Evolutionary conservation across 345 rosid species (phyloP).

Genomic region (Salix udensis): DNA sequence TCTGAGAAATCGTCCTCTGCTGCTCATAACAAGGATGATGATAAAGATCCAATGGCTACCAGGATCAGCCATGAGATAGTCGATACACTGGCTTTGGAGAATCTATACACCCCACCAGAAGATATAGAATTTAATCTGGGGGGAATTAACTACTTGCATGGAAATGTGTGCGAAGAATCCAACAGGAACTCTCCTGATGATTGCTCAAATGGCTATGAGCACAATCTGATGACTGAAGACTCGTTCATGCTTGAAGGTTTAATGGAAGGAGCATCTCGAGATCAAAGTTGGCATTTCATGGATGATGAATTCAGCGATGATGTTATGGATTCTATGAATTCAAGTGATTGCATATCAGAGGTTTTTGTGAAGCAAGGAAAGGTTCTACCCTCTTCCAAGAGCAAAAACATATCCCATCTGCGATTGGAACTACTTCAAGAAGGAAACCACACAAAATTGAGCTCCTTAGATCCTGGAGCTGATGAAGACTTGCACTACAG

Average conservation of each 20-base stretch:
- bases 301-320: conserved; percentile 39
- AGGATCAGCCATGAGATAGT: conserved; percentile 24
- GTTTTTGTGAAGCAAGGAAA: conserved; percentile 25
- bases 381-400: conserved; percentile 17
- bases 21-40: conserved; percentile 42
- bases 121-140: conserved; percentile 27
- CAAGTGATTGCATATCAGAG: conserved; percentile 35
- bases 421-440: conserved; percentile 38
- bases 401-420: conserved; percentile 14
- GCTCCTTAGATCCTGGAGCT: conserved; percentile 42
- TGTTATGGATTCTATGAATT: conserved; percentile 27
- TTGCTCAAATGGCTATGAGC: conserved; percentile 46
- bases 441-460: conserved; percentile 38
- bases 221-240: conserved; percentile 43
- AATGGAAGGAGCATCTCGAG: conserved; percentile 42
- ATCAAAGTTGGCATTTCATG: conserved; percentile 44
- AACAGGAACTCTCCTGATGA: conserved; percentile 43
- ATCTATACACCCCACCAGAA: conserved; percentile 30
- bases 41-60: conserved; percentile 32
- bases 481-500: conserved; percentile 52
- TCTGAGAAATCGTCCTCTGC: conserved; percentile 38
- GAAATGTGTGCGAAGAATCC: conserved; percentile 31
- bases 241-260: conserved; percentile 41
- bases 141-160: conserved; percentile 18
- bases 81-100: conserved; percentile 36